These are phyloP conservation scores for Diaporthe longicolla DNA, from an alignment of 2,329 filamentous ascomycete species.

Conservation along the genomic window DNA sequence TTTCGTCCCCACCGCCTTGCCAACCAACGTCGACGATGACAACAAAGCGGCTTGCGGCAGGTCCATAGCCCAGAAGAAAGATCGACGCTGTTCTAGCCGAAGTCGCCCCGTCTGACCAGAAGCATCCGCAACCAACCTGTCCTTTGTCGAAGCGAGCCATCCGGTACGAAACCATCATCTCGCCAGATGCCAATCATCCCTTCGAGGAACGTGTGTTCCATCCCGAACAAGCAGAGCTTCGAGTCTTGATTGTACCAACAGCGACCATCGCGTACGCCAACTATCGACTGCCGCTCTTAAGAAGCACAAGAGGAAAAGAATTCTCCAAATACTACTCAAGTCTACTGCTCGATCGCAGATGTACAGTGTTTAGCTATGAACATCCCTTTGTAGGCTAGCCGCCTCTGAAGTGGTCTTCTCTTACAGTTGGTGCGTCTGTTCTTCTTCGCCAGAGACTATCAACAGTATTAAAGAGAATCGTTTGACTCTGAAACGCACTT, in stretches of 20 bases:
- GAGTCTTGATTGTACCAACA: no score
- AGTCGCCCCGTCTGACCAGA: not conserved
- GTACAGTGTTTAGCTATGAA: not conserved
- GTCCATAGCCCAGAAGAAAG: not conserved
- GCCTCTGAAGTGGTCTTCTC: not conserved
- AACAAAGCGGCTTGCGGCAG: not conserved
- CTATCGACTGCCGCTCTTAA: not conserved
- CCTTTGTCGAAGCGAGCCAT: not conserved
- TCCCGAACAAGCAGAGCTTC: not conserved
- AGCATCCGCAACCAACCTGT: not conserved
- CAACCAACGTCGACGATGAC: conserved; percentile 6
- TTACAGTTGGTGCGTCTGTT: not conserved
- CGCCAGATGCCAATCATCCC: not conserved
- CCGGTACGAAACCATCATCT: not conserved
- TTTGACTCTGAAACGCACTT: no score
- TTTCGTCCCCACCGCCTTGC: not conserved
- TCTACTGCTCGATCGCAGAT: not conserved
- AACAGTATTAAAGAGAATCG: not conserved
- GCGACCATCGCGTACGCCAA: not conserved
- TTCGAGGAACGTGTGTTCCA: not conserved
- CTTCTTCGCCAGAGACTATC: not conserved
- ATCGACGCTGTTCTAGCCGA: not conserved
- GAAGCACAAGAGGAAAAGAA: not conserved
- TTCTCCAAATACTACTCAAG: no score
- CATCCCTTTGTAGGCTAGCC: no score